Conservation (phyloP, 441 rosid genomes). For the Jatropha multifida region DNA sequence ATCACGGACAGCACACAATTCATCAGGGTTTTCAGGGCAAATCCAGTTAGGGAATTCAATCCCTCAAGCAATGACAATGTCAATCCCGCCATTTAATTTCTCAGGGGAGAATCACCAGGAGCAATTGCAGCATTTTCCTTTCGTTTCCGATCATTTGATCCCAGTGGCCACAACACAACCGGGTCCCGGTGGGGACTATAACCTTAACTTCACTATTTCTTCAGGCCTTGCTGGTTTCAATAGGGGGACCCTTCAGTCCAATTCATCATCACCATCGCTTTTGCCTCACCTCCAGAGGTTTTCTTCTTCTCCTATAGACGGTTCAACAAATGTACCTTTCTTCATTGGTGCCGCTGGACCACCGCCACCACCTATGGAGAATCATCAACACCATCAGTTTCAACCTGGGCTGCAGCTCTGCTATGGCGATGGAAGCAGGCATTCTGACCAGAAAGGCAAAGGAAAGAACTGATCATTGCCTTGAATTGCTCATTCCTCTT, state of each 20-base stretch:
- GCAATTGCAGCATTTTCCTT: conserved; percentile 76
- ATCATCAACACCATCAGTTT: conserved; percentile 61
- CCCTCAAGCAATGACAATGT: conserved; percentile 38
- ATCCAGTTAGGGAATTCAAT: conserved; percentile 52
- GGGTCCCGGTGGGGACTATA: conserved; percentile 46
- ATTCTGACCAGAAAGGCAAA: conserved; percentile 77
- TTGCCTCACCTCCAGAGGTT: conserved; percentile 76
- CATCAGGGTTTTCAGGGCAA: conserved; percentile 58
- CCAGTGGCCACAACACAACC: conserved; percentile 50
- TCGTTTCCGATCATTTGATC: conserved; percentile 72
- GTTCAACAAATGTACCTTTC: conserved; percentile 68
- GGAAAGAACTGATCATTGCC: conserved; percentile 54
- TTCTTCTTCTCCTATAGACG: conserved; percentile 57
- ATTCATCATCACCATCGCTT: conserved; percentile 73
- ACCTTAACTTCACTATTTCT: conserved; percentile 80
- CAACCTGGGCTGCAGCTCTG: conserved; percentile 69
- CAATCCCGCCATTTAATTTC: conserved; percentile 43
- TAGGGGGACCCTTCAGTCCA: conserved; percentile 99
- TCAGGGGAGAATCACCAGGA: conserved; percentile 48
- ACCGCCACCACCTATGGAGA: conserved; percentile 52
- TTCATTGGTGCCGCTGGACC: conserved; percentile 48
- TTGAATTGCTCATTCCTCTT: conserved; percentile 19
- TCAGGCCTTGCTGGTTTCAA: conserved; percentile 88
- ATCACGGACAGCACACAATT: conserved; percentile 36
- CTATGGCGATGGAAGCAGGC: conserved; percentile 70